Evolutionary conservation across 2,329 filamentous ascomycete species (phyloP).

Genomic region (Arthrobotrys pseudoclavata): DNA sequence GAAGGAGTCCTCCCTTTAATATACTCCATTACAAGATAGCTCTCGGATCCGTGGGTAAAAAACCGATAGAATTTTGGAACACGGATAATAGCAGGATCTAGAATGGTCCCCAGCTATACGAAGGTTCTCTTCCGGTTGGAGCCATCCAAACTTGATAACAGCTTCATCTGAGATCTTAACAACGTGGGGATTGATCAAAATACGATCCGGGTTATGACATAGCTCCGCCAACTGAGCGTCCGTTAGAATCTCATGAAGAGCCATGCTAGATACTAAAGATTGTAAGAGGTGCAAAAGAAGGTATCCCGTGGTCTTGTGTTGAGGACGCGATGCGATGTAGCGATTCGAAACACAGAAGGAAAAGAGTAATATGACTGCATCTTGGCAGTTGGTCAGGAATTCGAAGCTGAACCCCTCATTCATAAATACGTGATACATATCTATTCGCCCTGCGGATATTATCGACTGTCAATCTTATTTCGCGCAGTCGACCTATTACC

Average conservation of each 20-base stretch:
- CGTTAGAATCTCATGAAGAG: constrained; percentile 16
- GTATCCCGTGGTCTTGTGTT: background rate
- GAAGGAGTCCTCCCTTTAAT: background rate
- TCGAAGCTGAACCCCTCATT: too few relatives aligned
- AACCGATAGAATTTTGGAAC: background rate
- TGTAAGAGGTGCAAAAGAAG: too few relatives aligned
- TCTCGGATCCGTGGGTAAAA: background rate
- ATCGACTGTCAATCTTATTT: too few relatives aligned
- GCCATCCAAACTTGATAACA: constrained; percentile 16
- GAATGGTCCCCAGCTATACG: background rate
- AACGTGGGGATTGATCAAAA: background rate
- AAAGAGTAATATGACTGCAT: too few relatives aligned
- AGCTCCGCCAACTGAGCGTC: constrained; percentile 13
- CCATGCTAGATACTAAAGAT: constrained; percentile 7
- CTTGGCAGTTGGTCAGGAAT: too few relatives aligned
- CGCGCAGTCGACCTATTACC: too few relatives aligned
- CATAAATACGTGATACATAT: too few relatives aligned
- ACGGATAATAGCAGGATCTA: background rate
- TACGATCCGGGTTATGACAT: background rate
- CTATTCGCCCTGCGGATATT: too few relatives aligned
- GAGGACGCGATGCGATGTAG: background rate
- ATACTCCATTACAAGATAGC: background rate
- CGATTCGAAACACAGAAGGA: too few relatives aligned
- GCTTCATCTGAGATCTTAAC: constrained; percentile 29
- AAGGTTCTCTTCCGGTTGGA: constrained; percentile 14